Conservation (phyloP, 371 early-diverging fungal species). For the Rhizopus delemar region DNA sequence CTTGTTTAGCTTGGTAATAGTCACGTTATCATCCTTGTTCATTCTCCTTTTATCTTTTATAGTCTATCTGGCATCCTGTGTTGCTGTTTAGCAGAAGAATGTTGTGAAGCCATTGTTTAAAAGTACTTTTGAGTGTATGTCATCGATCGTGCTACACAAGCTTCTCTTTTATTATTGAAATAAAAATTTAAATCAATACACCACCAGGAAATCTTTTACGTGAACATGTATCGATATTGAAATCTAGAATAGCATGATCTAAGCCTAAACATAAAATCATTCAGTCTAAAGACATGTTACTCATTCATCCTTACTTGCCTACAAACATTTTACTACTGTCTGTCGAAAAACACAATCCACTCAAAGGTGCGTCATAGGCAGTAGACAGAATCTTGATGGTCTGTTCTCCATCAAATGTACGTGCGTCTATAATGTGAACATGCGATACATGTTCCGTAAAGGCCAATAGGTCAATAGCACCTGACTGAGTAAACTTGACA, state of each 20-base stretch:
- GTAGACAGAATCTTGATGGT: slow-evolving; percentile 56
- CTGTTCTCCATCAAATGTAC: slow-evolving; percentile 78
- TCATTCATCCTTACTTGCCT: slow-evolving; percentile 50
- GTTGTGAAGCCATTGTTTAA: slow-evolving; percentile 3
- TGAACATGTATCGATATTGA: slow-evolving; percentile 54
- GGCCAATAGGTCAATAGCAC: slow-evolving; percentile 78
- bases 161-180: background rate
- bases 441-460: slow-evolving; percentile 88
- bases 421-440: slow-evolving; percentile 82
- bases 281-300: background rate
- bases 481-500: slow-evolving; percentile 81
- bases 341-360: slow-evolving; percentile 76
- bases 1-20: slow-evolving; percentile 14
- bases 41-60: background rate
- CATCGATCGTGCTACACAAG: background rate
- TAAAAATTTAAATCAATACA: slow-evolving; percentile 37
- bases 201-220: slow-evolving; percentile 62
- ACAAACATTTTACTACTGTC: slow-evolving; percentile 78
- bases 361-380: slow-evolving; percentile 72
- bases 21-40: background rate
- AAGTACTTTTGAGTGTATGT: background rate
- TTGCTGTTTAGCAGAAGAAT: slow-evolving; percentile 17
- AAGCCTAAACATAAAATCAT: slow-evolving; percentile 35
- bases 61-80: slow-evolving; percentile 12
- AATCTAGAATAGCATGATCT: slow-evolving; percentile 60